Base-by-base conservation (phyloP, 345 rosid species). In the Anacardium occidentale region DNA sequence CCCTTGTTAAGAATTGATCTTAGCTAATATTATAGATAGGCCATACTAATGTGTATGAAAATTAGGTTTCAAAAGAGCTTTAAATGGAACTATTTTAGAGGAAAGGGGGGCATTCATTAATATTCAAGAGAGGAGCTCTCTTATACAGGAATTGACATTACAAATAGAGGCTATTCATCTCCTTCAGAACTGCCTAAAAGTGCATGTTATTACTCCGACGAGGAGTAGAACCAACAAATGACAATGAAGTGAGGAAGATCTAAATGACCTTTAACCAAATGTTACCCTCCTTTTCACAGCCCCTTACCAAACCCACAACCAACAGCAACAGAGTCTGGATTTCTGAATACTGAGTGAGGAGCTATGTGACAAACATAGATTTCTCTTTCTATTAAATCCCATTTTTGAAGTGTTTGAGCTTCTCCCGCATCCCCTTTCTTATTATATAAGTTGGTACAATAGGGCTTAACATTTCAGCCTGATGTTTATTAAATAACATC, bases 391-490 rank as follows among this genome's bases (percentile, higher is more conserved):
- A 57, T 48, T 68, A 29, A 18, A 13, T n/a, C 60, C 75, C 52
- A 51, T 60, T 58, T 67, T 26, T 50, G 51, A 24, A 7, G 17
- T 64, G 64, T 25, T 47, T 58, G 51, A 40, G 66, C 54, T 60
- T 25, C 15, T 45, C 70, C 45, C 70, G 56, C 67, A 24, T 61
- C 74, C 66, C 69, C 79, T 71, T 32, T 59, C 63, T 80, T 80
- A 80, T 85, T 77, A 68, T 76, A 48, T 70, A 74, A n/a, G 72
- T 52, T 45, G 72, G 75, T 72, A 58, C 57, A 34, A 22, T 73
- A 69, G 21, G 58, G 40, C 54, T 66, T 18, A 53, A 47, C 42
- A 47, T n/a, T 66, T 71, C 61, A 3, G 68, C 2, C 26, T 17
- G 76, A 60, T 18, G 47, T 66, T 53, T 69, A 32, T 26, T 52